Evolutionary conservation across 805 yeast species (phyloP).

Genomic region (Blastobotrys muscicola): DNA sequence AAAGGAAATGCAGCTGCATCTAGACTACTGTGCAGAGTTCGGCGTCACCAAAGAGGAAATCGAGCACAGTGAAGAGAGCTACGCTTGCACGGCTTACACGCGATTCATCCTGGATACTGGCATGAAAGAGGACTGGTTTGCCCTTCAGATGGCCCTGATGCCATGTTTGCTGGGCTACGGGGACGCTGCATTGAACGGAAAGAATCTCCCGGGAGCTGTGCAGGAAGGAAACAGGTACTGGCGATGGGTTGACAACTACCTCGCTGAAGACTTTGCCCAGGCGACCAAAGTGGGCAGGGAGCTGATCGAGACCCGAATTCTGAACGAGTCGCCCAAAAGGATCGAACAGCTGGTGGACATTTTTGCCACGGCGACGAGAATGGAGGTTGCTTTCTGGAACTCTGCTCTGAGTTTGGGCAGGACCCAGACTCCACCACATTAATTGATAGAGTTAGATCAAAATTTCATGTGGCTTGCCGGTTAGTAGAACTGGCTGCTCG

Average conservation of each 20-base stretch:
- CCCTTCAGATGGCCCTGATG: slow-evolving; percentile 56
- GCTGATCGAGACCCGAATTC: slow-evolving; percentile 38
- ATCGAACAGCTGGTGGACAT: slow-evolving; percentile 45
- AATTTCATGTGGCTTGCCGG: no score
- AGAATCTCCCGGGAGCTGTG: slow-evolving; percentile 20
- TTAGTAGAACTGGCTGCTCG: no score
- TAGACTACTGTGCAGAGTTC: slow-evolving; percentile 36
- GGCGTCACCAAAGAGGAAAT: slow-evolving; percentile 36
- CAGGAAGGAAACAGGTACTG: slow-evolving; percentile 21
- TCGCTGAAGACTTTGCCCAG: slow-evolving; percentile 44
- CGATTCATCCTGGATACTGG: slow-evolving; percentile 50
- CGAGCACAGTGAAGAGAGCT: slow-evolving; percentile 38
- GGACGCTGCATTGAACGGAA: slow-evolving; percentile 39
- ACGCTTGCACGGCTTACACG: slow-evolving; percentile 53
- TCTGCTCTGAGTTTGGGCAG: slow-evolving; percentile 8
- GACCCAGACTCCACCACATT: no score
- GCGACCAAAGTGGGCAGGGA: slow-evolving; percentile 45
- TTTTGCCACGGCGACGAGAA: slow-evolving; percentile 46
- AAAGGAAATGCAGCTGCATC: slow-evolving; percentile 48
- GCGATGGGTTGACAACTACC: slow-evolving; percentile 56
- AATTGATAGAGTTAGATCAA: no score
- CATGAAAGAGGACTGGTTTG: slow-evolving; percentile 47
- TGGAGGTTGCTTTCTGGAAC: slow-evolving; percentile 67
- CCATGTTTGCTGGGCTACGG: slow-evolving; percentile 72
- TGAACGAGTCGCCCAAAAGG: slow-evolving; percentile 34